Percentiles rank a stretch among this genome's conserved stretches.
Evolutionary conservation across 495 filamentous ascomycete species (phyloP).

Genomic region (Trichoderma reesei): DNA sequence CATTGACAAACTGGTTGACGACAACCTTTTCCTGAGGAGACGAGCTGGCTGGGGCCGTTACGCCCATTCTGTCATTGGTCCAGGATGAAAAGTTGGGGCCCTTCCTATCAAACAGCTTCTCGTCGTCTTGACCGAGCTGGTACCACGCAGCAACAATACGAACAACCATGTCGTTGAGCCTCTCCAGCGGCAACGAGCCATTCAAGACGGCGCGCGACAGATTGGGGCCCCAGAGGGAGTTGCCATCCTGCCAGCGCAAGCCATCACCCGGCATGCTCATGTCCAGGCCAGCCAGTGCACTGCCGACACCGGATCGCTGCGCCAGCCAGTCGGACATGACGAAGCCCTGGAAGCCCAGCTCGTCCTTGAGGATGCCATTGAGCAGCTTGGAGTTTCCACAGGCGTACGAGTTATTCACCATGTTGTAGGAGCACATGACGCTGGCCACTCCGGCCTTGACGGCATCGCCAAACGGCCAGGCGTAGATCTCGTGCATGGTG

Average conservation of each 20-base stretch:
- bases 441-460: constrained; percentile 69
- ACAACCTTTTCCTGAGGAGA: constrained; percentile 41
- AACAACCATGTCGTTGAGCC: constrained; percentile 89
- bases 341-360: constrained; percentile 81
- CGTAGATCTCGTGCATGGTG: constrained; percentile 65
- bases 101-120: constrained; percentile 51
- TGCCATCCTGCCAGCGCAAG: constrained; percentile 60
- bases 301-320: constrained; percentile 68
- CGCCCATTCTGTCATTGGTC: constrained; percentile 61
- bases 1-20: constrained; percentile 72
- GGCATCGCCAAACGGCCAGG: constrained; percentile 76
- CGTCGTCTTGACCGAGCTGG: constrained; percentile 73
- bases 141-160: constrained; percentile 91
- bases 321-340: constrained; percentile 83
- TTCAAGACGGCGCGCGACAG: constrained; percentile 75
- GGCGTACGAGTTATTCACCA: constrained; percentile 77
- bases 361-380: constrained; percentile 78
- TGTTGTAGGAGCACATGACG: constrained; percentile 76
- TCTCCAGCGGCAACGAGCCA: constrained; percentile 66
- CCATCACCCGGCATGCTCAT: constrained; percentile 94
- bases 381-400: constrained; percentile 68
- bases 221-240: constrained; percentile 70
- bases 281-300: constrained; percentile 68
- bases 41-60: constrained; percentile 53
- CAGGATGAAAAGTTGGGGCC: constrained; percentile 89